phyloP scores from a whole-genome alignment of 257 asterid species.

The Nemophila menziesii region DNA sequence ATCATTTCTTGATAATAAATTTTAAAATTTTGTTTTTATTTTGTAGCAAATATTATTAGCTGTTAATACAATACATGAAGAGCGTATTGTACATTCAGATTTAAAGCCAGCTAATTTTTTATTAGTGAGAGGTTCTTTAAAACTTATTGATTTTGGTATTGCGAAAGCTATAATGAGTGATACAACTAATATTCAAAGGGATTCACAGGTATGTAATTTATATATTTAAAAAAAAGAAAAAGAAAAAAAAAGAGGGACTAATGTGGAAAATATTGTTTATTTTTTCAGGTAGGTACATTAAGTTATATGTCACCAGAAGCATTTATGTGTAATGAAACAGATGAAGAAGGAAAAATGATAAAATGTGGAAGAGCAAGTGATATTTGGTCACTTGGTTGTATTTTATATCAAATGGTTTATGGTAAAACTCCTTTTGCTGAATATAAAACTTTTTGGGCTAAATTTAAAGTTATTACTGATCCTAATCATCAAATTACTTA shows the following conservation, averaged over 20 bases:
- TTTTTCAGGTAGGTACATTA: constrained; percentile 83
- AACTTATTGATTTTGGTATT: constrained; percentile 95
- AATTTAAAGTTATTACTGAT: constrained; percentile 92
- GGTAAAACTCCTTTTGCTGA: constrained; percentile 94
- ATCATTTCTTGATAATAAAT: constrained; percentile 2
- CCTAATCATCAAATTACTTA: constrained; percentile 60
- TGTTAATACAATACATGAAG: constrained; percentile 95
- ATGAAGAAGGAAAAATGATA: constrained; percentile 73
- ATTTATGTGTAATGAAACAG: constrained; percentile 90
- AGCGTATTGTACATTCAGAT: constrained; percentile 95
- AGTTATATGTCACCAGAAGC: constrained; percentile 99
- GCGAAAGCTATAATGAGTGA: constrained; percentile 97
- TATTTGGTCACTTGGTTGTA: constrained; percentile 98
- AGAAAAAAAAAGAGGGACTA: neutral
- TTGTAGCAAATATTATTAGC: constrained; percentile 92
- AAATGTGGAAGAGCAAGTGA: constrained; percentile 96
- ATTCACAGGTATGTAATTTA: constrained; percentile 60
- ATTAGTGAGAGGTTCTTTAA: constrained; percentile 84
- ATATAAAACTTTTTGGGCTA: constrained; percentile 91
- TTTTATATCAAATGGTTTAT: constrained; percentile 96
- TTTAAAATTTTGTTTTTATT: constrained; percentile 9
- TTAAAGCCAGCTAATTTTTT: constrained; percentile 99
- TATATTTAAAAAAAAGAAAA: neutral
- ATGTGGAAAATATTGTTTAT: neutral
- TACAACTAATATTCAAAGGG: constrained; percentile 96